A percentile compares a stretch with the other conserved stretches of the same genome.
These are phyloP conservation scores for Leishmania braziliensis DNA, from an alignment of 208 protist genomes.

Conservation along the genomic window DNA sequence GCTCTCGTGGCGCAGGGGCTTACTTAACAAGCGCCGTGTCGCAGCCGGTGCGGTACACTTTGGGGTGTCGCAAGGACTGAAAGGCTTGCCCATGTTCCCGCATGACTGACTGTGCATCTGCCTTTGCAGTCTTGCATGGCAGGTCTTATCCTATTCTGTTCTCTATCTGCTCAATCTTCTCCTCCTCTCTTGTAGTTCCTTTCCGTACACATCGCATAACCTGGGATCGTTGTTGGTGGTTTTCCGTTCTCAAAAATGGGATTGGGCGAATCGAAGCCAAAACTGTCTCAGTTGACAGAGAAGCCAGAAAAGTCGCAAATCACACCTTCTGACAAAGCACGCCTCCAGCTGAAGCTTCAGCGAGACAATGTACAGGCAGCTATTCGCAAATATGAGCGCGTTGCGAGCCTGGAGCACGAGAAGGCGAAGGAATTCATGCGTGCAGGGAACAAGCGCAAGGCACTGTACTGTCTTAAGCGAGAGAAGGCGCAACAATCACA, in stretches of 20 bases:
- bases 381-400: constrained; percentile 69
- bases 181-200: not conserved
- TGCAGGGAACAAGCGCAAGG: constrained; percentile 69
- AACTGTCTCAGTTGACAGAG: not conserved
- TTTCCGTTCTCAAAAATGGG: constrained; percentile 17
- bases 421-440: constrained; percentile 70
- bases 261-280: constrained; percentile 15
- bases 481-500: constrained; percentile 63
- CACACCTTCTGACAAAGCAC: constrained; percentile 64
- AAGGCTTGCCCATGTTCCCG: not conserved
- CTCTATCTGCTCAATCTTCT: not conserved
- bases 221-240: not conserved
- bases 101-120: not conserved
- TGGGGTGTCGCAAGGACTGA: not conserved
- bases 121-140: not conserved
- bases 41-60: not conserved
- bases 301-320: constrained; percentile 38
- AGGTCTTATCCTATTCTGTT: not conserved
- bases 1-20: not conserved
- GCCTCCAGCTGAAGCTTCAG: constrained; percentile 85
- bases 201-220: not conserved
- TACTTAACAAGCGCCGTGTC: not conserved
- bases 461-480: constrained; percentile 83
- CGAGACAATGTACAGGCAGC: constrained; percentile 73
- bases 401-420: constrained; percentile 50